Base-by-base conservation (phyloP, 352 stramenopile species). In the Pseudoperonospora humuli region DNA sequence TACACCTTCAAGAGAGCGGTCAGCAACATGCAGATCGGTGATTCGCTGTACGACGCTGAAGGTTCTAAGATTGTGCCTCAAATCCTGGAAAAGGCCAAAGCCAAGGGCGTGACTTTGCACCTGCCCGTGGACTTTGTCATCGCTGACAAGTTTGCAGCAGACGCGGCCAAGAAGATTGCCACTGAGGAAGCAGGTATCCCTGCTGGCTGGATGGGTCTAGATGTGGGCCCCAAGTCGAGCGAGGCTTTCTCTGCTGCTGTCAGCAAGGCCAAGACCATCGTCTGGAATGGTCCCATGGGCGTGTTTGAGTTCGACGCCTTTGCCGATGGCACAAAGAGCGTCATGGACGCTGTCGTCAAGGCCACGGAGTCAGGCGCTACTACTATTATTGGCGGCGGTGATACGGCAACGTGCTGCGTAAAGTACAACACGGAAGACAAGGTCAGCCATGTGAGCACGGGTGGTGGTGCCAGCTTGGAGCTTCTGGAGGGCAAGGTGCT, bases 1-100 rank as follows among this genome's bases (percentile, higher is more conserved):
- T 99, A 99, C 70, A 99, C 97, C n/a, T 99, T 99, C 76, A 98
- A 98, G 70, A 98, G 98, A 76, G 95, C 97, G 41, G 66, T 97
- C 44, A 96, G 96, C 54, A 93, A 97, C 54, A 95, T 93, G 67
- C 72, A 96, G 59, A 96, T 99, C 56, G 96, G 95, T 39, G 79
- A 72, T 25, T 97, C 86, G 40, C 71, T 99, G 21, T 92, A 97
- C 57, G 86, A 96, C 43, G 80, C 82, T 1, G 82, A 92, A 32
- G 75, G 76, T 13, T 67, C 74, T 32, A 88, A 92, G 66, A 93
- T 95, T 34, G 85, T 91, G 8, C 61, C 73, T 13, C 70, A 91
- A 28, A 86, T 99, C 21, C 85, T 99, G 44, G 93, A 97, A 52
- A 97, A 98, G 72, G 97, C 97, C 6, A 89, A 97, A 64, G 84